A percentile compares a stretch with the other conserved stretches of the same genome.
These are phyloP conservation scores for Fusarium sp. DNA, from an alignment of 2,329 filamentous ascomycete genomes.

Conservation along the genomic window DNA sequence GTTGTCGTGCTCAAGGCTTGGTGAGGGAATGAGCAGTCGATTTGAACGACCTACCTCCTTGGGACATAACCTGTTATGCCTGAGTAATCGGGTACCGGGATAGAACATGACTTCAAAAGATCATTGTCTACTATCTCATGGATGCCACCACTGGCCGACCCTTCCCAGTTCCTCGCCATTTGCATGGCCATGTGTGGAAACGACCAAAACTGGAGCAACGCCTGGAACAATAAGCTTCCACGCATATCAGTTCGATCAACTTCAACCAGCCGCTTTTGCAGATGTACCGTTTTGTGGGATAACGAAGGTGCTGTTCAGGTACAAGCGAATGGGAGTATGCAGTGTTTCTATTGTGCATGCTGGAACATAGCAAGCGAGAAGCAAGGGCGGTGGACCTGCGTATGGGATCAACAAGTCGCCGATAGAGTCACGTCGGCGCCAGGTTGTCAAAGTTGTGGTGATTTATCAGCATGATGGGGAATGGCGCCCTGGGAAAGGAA, in stretches of 20 bases:
- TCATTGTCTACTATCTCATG: background rate
- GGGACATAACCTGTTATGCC: background rate
- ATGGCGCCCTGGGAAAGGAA: background rate
- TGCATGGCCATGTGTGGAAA: constrained; percentile 10
- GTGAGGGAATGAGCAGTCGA: background rate
- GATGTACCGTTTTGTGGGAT: background rate
- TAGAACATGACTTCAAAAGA: background rate
- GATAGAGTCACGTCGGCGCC: constrained; percentile 17
- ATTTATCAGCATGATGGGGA: constrained; percentile 23
- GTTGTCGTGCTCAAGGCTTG: background rate
- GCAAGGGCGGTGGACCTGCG: constrained; percentile 23
- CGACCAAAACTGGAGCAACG: background rate
- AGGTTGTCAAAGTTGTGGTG: background rate
- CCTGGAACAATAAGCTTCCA: background rate
- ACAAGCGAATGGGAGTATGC: constrained; percentile 4
- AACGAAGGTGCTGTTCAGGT: background rate
- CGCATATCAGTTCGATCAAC: background rate
- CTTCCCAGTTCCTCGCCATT: background rate
- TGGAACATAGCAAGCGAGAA: background rate
- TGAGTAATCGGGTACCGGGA: background rate
- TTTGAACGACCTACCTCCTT: background rate
- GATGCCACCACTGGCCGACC: background rate
- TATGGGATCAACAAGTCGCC: constrained; percentile 5
- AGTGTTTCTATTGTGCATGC: constrained; percentile 1
- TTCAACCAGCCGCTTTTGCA: background rate